phyloP scores from a whole-genome alignment of 1,284 basidiomycete species.

The Cutaneotrichosporon dermatis region DNA sequence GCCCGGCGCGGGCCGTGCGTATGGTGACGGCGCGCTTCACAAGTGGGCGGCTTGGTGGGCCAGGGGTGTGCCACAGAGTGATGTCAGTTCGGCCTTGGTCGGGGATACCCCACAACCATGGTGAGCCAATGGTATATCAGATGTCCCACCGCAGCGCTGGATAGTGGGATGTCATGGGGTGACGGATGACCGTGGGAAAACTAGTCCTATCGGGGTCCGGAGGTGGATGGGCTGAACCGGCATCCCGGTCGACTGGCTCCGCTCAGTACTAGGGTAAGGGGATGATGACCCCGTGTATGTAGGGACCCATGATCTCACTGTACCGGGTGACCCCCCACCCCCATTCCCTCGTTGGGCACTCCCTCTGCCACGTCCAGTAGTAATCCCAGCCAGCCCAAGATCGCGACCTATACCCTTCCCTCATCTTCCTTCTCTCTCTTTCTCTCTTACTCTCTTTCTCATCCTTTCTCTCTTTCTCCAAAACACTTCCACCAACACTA shows the following conservation, averaged over 20 bases:
- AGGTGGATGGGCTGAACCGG: no score
- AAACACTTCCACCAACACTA: background rate
- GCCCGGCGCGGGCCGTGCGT: background rate
- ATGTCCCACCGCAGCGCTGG: no score
- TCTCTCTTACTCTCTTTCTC: slow-evolving; percentile 1
- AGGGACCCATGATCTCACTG: background rate
- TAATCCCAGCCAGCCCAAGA: background rate
- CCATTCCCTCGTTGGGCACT: background rate
- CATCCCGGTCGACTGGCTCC: background rate
- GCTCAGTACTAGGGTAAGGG: background rate
- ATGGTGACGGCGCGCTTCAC: no score
- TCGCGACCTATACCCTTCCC: background rate
- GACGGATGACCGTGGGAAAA: background rate
- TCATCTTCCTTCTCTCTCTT: background rate
- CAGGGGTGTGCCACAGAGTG: background rate
- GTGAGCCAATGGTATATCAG: background rate
- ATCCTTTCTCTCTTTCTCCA: background rate
- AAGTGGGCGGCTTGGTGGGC: no score
- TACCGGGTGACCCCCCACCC: background rate
- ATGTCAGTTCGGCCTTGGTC: slow-evolving; percentile 5
- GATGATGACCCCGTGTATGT: background rate
- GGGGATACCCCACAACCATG: slow-evolving; percentile 5
- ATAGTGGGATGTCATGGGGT: background rate
- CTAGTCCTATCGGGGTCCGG: no score
- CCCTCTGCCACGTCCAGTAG: background rate